These are phyloP conservation scores for Rhodotorula mucilaginosa DNA, from an alignment of 1,284 basidiomycete genomes.

Conservation along the genomic window DNA sequence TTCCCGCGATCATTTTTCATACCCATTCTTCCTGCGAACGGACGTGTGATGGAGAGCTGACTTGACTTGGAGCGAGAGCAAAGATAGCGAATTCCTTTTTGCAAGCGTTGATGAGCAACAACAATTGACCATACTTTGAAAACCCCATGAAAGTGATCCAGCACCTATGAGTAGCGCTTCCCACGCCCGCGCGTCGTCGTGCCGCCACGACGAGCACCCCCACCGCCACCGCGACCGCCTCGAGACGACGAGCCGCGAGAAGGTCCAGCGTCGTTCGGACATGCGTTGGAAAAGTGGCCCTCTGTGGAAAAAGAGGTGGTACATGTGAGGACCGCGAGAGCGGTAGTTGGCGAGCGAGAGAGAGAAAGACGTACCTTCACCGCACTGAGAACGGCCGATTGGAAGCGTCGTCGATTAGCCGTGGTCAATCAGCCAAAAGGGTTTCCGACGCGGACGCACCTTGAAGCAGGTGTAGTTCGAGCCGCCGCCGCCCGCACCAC, in stretches of 20 bases:
- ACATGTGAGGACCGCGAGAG: not conserved
- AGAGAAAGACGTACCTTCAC: constrained; percentile 19
- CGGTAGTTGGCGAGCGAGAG: fast-evolving
- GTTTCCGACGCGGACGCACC: constrained; percentile 1
- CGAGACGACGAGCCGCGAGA: not conserved
- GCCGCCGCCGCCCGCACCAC: constrained; percentile 22
- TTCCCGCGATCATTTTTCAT: not conserved
- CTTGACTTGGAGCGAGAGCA: too few species aligned
- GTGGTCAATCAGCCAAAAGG: too few species aligned
- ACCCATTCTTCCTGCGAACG: not conserved
- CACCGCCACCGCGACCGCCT: constrained; percentile 1
- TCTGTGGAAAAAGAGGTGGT: not conserved
- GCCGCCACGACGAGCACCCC: not conserved
- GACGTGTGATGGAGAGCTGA: not conserved
- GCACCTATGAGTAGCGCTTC: not conserved
- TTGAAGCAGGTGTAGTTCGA: constrained; percentile 48
- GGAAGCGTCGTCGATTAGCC: too few species aligned
- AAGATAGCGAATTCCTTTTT: not conserved
- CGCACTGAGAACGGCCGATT: constrained; percentile 19
- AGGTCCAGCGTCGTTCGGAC: not conserved
- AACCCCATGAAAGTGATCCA: too few species aligned
- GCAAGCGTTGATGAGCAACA: not conserved
- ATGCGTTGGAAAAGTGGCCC: constrained; percentile 11
- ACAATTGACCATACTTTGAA: not conserved
- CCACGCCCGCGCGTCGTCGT: not conserved